phyloP scores from a whole-genome alignment of 805 yeast species.

The Brettanomyces nanus region DNA sequence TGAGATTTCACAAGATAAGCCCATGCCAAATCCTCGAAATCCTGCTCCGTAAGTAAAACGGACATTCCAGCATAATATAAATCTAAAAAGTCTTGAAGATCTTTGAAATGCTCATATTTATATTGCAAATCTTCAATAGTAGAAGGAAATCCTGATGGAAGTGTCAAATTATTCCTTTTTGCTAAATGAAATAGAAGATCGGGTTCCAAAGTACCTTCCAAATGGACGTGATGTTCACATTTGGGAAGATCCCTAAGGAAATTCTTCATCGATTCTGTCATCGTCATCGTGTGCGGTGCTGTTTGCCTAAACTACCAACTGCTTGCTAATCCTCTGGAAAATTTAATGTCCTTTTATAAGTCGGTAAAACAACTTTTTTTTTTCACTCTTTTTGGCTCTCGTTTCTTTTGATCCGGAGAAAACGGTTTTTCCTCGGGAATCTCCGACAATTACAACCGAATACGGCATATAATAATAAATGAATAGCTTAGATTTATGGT shows the following conservation, averaged over 20 bases:
- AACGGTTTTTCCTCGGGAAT: too few relatives aligned
- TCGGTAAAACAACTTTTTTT: too few relatives aligned
- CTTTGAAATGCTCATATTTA: slow-evolving; percentile 54
- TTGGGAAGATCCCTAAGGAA: slow-evolving; percentile 70
- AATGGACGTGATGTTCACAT: slow-evolving; percentile 81
- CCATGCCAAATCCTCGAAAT: slow-evolving; percentile 73
- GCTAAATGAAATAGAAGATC: slow-evolving; percentile 62
- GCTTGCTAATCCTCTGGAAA: too few relatives aligned
- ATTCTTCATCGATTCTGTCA: slow-evolving; percentile 26
- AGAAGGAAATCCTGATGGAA: slow-evolving; percentile 59
- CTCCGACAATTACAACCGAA: too few relatives aligned
- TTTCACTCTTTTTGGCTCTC: too few relatives aligned
- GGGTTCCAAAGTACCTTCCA: slow-evolving; percentile 82
- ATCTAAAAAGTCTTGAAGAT: slow-evolving; percentile 70
- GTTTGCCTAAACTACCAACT: too few relatives aligned
- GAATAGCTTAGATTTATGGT: too few relatives aligned
- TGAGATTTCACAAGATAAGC: slow-evolving; percentile 56
- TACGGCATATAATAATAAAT: too few relatives aligned
- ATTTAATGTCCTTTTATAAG: too few relatives aligned
- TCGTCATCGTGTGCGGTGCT: too few relatives aligned
- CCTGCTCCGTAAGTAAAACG: slow-evolving; percentile 61
- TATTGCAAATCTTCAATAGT: slow-evolving; percentile 47
- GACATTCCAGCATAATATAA: slow-evolving; percentile 76
- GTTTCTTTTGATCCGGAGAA: too few relatives aligned
- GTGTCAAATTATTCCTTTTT: slow-evolving; percentile 46